A percentile compares a stretch with the other conserved stretches of the same genome.
These are phyloP conservation scores for Rhizodiscina lignyota DNA, from an alignment of 495 filamentous ascomycete species.

Conservation along the genomic window DNA sequence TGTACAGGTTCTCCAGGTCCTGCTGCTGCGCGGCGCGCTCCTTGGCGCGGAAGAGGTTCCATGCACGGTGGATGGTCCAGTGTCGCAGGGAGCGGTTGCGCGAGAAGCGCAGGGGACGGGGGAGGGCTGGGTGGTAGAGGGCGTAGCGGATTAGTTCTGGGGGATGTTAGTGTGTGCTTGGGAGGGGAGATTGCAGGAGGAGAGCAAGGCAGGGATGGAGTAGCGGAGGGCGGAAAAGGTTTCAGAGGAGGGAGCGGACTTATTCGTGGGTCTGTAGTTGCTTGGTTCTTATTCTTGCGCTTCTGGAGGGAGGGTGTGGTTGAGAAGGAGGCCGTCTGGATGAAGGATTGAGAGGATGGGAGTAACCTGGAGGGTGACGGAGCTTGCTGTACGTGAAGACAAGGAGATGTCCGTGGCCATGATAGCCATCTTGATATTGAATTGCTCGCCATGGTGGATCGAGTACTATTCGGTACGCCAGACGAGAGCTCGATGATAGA, in stretches of 20 bases:
- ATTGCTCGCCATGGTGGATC: no score
- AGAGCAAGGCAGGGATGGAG: constrained; percentile 3
- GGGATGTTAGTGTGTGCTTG: constrained; percentile 2
- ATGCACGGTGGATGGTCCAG: constrained; percentile 98
- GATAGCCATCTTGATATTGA: no score
- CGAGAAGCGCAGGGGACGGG: constrained; percentile 68
- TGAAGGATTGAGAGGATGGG: no score
- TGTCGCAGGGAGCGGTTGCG: constrained; percentile 81
- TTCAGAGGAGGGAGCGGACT: constrained; percentile 14
- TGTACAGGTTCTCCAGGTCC: constrained; percentile 57
- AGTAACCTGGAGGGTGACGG: no score
- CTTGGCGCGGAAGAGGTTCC: constrained; percentile 53
- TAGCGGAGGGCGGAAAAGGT: no score
- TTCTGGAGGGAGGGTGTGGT: constrained; percentile 9
- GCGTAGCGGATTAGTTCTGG: constrained; percentile 48
- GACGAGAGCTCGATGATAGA: no score
- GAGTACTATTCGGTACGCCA: no score
- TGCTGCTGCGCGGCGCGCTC: constrained; percentile 40
- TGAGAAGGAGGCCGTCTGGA: constrained; percentile 13
- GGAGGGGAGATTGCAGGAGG: no score
- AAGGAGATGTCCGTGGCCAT: not conserved
- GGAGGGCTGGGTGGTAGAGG: constrained; percentile 45
- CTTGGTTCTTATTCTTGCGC: constrained; percentile 8
- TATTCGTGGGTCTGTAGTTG: constrained; percentile 27
- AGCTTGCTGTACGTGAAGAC: not conserved